Evolutionary conservation across 2,329 filamentous ascomycete species (phyloP), one percentile per base, ranked within the genome.

Genomic region (Podosphaera leucotricha): DNA sequence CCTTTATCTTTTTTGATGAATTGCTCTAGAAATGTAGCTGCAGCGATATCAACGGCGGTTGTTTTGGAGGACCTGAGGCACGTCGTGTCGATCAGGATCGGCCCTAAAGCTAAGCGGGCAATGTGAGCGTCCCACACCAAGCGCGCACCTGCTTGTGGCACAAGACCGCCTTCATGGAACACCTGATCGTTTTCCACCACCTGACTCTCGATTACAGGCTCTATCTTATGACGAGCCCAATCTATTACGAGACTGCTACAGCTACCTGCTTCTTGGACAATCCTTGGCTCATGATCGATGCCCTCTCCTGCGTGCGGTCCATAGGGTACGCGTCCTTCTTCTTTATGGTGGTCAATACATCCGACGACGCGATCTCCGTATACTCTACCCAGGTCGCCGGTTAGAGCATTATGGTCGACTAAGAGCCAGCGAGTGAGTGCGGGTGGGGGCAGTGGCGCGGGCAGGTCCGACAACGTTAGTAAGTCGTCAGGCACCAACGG

Each of bases 311-410:
- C 63, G 0, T 61, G 62, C 3, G 20, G 20, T 10, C 67, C 62
- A 41, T 47, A 8, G 0, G 64, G 57, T 0, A 84, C 62, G 6
- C 57, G 61, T 5, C 63, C 58, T 54, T 90, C 82, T 48, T 90
- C 81, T 0, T 71, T 75, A 56, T 90, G 83, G 60, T 90, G 82
- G 59, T 90, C 82, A 44, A 90, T 70, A 49, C 77, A 77, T 3
- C 77, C 79, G 3, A 66, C 60, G 0, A 86, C 68, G 7, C 64
- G 62, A 3, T 55, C 48, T 0, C 61, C 60, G 54, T 73, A 81
- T 15, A 64, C 59, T 33, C 57, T 60, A 15, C 66, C 70, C 15
- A 87, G 62, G 13, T 60, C 53, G 0, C 80, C 79, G 5, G 77
- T 77, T 41, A 83, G 63, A 0, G 65, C 67, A 56, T 90, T 90